These are phyloP conservation scores for Seminavis robusta DNA, from an alignment of 108 stramenopile genomes.

Conservation along the genomic window DNA sequence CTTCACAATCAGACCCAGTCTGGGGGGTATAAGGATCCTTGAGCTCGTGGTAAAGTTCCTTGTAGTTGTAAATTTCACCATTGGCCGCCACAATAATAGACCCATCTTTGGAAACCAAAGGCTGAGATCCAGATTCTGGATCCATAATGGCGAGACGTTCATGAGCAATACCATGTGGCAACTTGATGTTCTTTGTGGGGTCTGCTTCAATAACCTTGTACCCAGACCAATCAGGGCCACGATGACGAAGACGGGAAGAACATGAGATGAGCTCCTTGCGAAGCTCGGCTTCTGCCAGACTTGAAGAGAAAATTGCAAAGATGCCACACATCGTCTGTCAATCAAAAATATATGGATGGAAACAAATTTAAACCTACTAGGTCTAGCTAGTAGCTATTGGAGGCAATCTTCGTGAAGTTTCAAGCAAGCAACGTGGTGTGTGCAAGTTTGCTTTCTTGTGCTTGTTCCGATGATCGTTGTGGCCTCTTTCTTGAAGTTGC, in stretches of 20 bases:
- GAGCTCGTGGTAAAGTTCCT: constrained; percentile 81
- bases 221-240: constrained; percentile 98
- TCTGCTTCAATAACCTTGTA: constrained; percentile 76
- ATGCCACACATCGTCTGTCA: constrained; percentile 98
- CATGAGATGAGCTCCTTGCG: constrained; percentile 88
- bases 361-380: neutral
- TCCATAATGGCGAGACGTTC: constrained; percentile 98
- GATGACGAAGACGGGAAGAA: constrained; percentile 88
- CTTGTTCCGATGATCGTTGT: too few relatives aligned
- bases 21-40: constrained; percentile 68
- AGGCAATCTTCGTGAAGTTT: too few relatives aligned
- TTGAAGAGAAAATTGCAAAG: constrained; percentile 93
- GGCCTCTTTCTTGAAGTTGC: too few relatives aligned
- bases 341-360: neutral
- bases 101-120: constrained; percentile 78
- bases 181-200: constrained; percentile 26
- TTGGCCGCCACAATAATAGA: constrained; percentile 93
- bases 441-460: too few relatives aligned
- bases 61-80: constrained; percentile 99
- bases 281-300: constrained; percentile 77
- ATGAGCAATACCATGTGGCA: constrained; percentile 91
- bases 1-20: constrained; percentile 96
- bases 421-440: too few relatives aligned
- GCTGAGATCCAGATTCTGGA: constrained; percentile 95
- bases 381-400: neutral